Evolutionary conservation across 257 asterid species (phyloP), one percentile per base, ranked within the genome.

Genomic region (Galeopsis tetrahit): DNA sequence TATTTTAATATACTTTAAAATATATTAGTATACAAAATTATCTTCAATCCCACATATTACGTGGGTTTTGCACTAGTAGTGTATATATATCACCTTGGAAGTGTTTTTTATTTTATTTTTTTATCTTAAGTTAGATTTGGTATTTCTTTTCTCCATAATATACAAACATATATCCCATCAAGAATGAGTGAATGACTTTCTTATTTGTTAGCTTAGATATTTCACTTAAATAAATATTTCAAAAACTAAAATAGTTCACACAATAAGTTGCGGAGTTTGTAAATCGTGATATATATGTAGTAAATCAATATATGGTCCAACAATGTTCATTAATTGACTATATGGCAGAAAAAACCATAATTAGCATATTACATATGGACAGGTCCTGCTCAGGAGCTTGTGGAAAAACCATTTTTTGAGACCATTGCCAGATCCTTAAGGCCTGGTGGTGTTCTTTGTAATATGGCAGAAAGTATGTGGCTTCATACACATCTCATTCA

Each of bases 401-500:
- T 95, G 74, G 98, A 95, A 75, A 90, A 72, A 68, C 99, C 99
- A 67, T 95, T 95, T 82, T 92, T 95, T 77, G 87, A 88, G 80
- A 87, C 85, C 70, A 82, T 90, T 51, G 92, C 97, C 11, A 85
- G 86, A 86, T 96, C 98, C 67, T 66, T 95, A 71, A 88, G 85
- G 80, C 94, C 99, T 28, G 99, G 99, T 7, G 98, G 99, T 70
- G 93, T 95, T 66, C 93, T 95, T 21, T 95, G 99, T 82, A 92
- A 92, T 78, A 95, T 95, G 99, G 96, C 98, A 5, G 99, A 95
- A 76, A 95, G 99, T 72, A 85, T 92, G 96, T 95, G 99, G 99
- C 97, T 95, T 71, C 99, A 95, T 66, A 87, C 98, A 10, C 99
- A 95, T 90, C 90, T 95, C 70, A 90, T 95, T 72, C 86, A 95